Evolutionary conservation across 345 rosid species (phyloP).

Genomic region (Eucalyptus curtisii): DNA sequence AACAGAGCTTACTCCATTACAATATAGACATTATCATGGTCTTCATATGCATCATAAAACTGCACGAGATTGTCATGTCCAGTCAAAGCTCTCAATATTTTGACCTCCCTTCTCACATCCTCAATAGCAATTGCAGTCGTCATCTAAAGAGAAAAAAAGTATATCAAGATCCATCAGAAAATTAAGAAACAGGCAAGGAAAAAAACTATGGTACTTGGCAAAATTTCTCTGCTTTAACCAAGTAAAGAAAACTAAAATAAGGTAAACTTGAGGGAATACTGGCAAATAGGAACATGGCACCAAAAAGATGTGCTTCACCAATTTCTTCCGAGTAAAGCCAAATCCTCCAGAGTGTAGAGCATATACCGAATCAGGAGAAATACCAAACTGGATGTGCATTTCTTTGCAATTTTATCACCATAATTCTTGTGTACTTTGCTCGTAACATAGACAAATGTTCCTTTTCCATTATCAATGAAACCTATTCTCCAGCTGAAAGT

Average conservation of each 20-base stretch:
- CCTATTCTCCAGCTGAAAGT: neutral
- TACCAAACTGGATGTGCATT: neutral
- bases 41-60: conserved; percentile 90
- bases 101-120: conserved; percentile 98
- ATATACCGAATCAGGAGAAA: neutral
- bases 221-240: neutral
- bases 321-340: neutral
- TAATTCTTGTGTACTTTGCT: neutral
- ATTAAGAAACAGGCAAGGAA: neutral
- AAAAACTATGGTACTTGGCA: neutral
- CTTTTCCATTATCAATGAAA: neutral
- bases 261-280: neutral
- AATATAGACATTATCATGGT: conserved; percentile 74
- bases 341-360: neutral
- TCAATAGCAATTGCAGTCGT: conserved; percentile 94
- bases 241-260: neutral
- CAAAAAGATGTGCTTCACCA: neutral
- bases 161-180: neutral
- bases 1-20: conserved; percentile 84
- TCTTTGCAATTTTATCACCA: neutral
- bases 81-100: conserved; percentile 70
- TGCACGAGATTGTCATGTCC: conserved; percentile 77
- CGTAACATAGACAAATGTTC: neutral
- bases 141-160: conserved; percentile 36
- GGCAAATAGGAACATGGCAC: neutral